Conservation (phyloP, 2,329 filamentous ascomycete species). For the Alternaria metachromatica region DNA sequence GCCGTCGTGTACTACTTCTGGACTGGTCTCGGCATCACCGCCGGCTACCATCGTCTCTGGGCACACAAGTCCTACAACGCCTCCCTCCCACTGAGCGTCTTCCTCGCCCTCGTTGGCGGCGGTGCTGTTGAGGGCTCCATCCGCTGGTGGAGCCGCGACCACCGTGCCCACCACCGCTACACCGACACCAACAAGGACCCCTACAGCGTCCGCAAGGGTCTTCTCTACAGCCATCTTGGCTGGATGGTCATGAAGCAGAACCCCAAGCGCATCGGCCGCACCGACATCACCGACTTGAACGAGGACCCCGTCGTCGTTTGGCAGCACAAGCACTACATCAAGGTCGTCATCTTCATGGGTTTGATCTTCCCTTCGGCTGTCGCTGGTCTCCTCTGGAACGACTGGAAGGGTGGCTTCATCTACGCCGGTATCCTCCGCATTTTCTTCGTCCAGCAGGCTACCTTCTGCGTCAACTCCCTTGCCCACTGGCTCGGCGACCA, state of each 20-base stretch:
- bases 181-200: slow-evolving; percentile 61
- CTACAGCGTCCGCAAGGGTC: slow-evolving; percentile 61
- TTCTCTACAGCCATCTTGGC: slow-evolving; percentile 59
- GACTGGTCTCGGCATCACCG: slow-evolving; percentile 71
- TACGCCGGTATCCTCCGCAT: slow-evolving; percentile 61
- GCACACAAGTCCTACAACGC: slow-evolving; percentile 58
- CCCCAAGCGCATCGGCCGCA: slow-evolving; percentile 60
- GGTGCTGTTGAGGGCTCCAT: slow-evolving; percentile 59
- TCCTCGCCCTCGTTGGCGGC: slow-evolving; percentile 57
- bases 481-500: slow-evolving; percentile 60
- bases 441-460: slow-evolving; percentile 61
- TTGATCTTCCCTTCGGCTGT: slow-evolving; percentile 57
- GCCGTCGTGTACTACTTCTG: slow-evolving; percentile 83
- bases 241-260: slow-evolving; percentile 64
- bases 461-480: slow-evolving; percentile 62
- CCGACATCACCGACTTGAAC: slow-evolving; percentile 60
- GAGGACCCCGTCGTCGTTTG: slow-evolving; percentile 59
- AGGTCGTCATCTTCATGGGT: slow-evolving; percentile 57
- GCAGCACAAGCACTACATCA: slow-evolving; percentile 59
- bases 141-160: slow-evolving; percentile 59
- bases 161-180: slow-evolving; percentile 60
- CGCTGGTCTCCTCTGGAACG: slow-evolving; percentile 57
- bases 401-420: slow-evolving; percentile 59
- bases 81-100: slow-evolving; percentile 53
- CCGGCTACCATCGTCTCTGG: slow-evolving; percentile 78